These are phyloP conservation scores for Wallacemonas sp. DNA, from an alignment of 208 protist species.

Conservation along the genomic window DNA sequence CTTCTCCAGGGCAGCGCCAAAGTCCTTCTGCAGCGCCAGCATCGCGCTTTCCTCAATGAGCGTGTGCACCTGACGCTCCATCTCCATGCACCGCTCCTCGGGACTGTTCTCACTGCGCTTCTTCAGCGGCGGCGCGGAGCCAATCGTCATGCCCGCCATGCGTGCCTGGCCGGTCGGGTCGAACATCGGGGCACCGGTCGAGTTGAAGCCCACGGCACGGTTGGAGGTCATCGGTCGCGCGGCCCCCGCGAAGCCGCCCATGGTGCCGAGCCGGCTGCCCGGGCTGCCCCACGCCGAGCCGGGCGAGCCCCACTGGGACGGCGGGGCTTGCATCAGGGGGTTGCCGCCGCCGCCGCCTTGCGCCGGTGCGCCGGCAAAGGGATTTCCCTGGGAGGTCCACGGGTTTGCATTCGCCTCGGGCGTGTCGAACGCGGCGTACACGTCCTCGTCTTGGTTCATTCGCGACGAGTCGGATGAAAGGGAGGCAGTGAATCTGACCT, in stretches of 20 bases:
- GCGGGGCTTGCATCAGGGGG: constrained; percentile 76
- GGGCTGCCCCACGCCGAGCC: constrained; percentile 73
- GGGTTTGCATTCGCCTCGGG: constrained; percentile 44
- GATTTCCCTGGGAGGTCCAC: constrained; percentile 40
- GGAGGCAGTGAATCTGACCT: too few species aligned
- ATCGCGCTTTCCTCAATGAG: constrained; percentile 95
- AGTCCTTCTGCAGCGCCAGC: constrained; percentile 86
- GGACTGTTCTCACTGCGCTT: constrained; percentile 90
- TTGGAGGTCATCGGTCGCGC: constrained; percentile 94
- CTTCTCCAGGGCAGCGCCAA: constrained; percentile 91
- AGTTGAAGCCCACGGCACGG: constrained; percentile 89
- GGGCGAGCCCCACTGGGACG: constrained; percentile 75
- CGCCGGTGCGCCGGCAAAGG: constrained; percentile 32
- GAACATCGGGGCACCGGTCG: constrained; percentile 59
- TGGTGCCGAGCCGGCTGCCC: constrained; percentile 63
- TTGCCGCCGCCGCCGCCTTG: constrained; percentile 46
- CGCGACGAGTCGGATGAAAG: too few species aligned
- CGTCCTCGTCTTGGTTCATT: constrained; percentile 54
- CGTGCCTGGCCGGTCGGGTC: constrained; percentile 78
- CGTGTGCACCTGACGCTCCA: constrained; percentile 93
- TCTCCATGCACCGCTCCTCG: constrained; percentile 92
- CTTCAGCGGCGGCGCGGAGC: constrained; percentile 90
- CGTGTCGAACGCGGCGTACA: constrained; percentile 79
- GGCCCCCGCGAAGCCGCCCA: constrained; percentile 52
- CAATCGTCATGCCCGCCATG: constrained; percentile 66